Base-by-base conservation (phyloP, 257 asterid genomes). In the Schizonepeta tenuifolia region DNA sequence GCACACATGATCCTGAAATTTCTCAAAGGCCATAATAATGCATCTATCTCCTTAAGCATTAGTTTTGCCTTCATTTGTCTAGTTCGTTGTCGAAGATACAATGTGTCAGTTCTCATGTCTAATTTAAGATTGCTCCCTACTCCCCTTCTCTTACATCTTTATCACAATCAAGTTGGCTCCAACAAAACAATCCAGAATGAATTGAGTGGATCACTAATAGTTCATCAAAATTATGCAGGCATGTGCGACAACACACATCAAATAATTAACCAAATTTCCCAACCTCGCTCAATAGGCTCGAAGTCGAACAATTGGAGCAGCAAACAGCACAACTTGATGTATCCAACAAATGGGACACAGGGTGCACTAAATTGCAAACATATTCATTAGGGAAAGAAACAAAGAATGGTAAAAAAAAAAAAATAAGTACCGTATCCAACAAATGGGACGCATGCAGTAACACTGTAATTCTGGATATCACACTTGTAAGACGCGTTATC, bases 361-460 rank as follows among this genome's bases (percentile, higher is more conserved):
- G n/a, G 54, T 47, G 17, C 24, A 50, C 24, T 17, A 2, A 10
- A 18, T 18, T 7, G n/a, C 8, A 18, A 50, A 51, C 26, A 51
- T 51, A 18, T 18, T 13, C 12, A 51, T 20, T 18, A 51, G 9
- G 26, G 10, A 22, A 21, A 56, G 7, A 55, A 58, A 21, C 28
- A 8, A 61, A 40, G 4, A 46, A 13, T 53, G 44, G 35, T 38
- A 6, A 2, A 50, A 18, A 10, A 20, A 18, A 18, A 17, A 50
- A 24, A 24, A 24, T 1, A 10, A 21, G 60, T 70, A 87, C 90
- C 88, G 26, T 73, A 64, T 71, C 77, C 80, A 40, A 67, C 71
- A 65, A 43, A 28, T 49, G 85, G 83, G 20, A 83, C 69, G 69
- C 96, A 87, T n/a, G 90, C 89, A 36, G 83, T 83, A 66, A 89